Conservation (phyloP, 257 asterid genomes). For the Solanum peruvianum region DNA sequence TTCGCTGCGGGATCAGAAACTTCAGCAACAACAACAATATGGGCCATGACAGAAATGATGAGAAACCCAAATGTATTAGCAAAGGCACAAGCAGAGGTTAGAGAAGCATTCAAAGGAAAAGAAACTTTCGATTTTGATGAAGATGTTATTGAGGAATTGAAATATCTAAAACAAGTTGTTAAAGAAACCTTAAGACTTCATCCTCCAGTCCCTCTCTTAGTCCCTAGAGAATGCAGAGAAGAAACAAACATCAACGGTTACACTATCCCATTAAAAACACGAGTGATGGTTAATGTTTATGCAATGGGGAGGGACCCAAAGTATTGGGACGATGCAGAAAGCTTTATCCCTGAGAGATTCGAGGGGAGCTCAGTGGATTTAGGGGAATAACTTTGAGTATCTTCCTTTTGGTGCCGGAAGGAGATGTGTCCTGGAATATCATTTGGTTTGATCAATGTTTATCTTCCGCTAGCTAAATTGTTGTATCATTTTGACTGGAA, state of each 20-base stretch:
- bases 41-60: slow-evolving; percentile 9
- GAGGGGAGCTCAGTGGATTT: not conserved
- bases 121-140: not conserved
- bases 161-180: not conserved
- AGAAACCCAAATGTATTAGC: not conserved
- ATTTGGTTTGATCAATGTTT: not conserved
- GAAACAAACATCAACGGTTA: not conserved
- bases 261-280: not conserved
- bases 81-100: not conserved
- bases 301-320: not conserved
- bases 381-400: not conserved
- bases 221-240: not conserved
- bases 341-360: not conserved
- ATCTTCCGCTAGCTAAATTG: not conserved
- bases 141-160: not conserved
- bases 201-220: not conserved
- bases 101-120: not conserved
- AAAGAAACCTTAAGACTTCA: not conserved
- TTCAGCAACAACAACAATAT: not conserved
- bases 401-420: not conserved
- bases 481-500: not conserved
- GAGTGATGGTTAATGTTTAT: not conserved
- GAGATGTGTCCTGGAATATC: not conserved
- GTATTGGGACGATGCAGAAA: not conserved
- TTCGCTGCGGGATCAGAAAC: not conserved